Conservation (phyloP, 371 early-diverging fungal genomes). For the Catenaria anguillulae region DNA sequence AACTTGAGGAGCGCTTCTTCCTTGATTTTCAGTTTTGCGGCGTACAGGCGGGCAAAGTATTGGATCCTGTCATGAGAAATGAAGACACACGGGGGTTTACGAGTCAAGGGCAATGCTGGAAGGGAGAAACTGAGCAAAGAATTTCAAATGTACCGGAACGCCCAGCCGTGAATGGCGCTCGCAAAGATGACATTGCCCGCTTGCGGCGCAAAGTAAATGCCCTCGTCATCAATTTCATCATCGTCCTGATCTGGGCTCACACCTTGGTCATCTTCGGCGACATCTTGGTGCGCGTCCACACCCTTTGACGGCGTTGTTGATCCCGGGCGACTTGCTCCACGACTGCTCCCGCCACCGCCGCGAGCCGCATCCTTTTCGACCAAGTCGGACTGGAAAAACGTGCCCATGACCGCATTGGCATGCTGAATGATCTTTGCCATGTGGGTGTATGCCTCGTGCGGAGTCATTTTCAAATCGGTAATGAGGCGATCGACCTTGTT, state of each 20-base stretch:
- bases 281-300: conserved; percentile 17
- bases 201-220: conserved; percentile 87
- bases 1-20: conserved; percentile 51
- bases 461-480: conserved; percentile 79
- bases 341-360: too few relatives aligned
- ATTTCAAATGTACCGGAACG: conserved; percentile 61
- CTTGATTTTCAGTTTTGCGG: conserved; percentile 75
- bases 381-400: conserved; percentile 39
- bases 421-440: conserved; percentile 83
- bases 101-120: too few relatives aligned
- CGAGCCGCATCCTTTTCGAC: conserved; percentile 1
- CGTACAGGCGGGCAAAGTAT: conserved; percentile 82
- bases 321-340: not conserved
- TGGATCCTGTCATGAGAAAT: conserved; percentile 52
- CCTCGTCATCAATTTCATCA: conserved; percentile 76
- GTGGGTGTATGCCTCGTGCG: conserved; percentile 79
- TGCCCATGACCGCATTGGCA: conserved; percentile 88
- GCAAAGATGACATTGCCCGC: conserved; percentile 91
- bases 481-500: conserved; percentile 98
- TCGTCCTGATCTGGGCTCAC: conserved; percentile 6
- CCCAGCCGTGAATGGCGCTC: conserved; percentile 96
- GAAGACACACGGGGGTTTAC: too few relatives aligned
- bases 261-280: conserved; percentile 26
- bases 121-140: not conserved
- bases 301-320: too few relatives aligned